These are phyloP conservation scores for Scutellaria galericulata DNA, from an alignment of 257 asterid species.

Conservation along the genomic window DNA sequence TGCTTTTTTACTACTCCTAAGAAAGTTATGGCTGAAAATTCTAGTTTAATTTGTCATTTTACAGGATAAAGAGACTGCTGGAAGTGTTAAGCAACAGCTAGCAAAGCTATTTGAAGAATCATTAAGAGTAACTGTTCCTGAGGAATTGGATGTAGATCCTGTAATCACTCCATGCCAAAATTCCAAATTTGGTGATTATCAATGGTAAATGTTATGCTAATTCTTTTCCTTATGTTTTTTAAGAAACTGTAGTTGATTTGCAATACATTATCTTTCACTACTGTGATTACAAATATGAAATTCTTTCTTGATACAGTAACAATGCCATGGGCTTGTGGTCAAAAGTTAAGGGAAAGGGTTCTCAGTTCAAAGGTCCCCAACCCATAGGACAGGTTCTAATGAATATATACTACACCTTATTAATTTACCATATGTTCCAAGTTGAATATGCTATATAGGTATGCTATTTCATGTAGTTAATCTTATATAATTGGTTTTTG, in stretches of 20 bases:
- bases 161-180: constrained; percentile 73
- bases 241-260: background rate
- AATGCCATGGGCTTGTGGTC: constrained; percentile 96
- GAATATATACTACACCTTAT: background rate
- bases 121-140: constrained; percentile 64
- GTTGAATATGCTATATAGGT: constrained; percentile 3
- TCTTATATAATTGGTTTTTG: constrained; percentile 20
- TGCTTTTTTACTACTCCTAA: background rate
- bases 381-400: constrained; percentile 79
- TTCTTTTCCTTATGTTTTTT: background rate
- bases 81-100: constrained; percentile 69
- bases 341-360: constrained; percentile 64
- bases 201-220: constrained; percentile 56
- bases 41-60: constrained; percentile 24
- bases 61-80: constrained; percentile 55
- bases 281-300: constrained; percentile 13
- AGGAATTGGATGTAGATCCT: constrained; percentile 61
- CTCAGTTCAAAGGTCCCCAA: constrained; percentile 73
- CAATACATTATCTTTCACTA: background rate
- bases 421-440: background rate
- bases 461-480: constrained; percentile 4
- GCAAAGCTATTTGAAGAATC: constrained; percentile 66
- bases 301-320: constrained; percentile 59
- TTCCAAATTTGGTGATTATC: constrained; percentile 79
- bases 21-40: constrained; percentile 10